Evolutionary conservation across 2,329 filamentous ascomycete species (phyloP).

Genomic region (Endoconidiophora laricicola): DNA sequence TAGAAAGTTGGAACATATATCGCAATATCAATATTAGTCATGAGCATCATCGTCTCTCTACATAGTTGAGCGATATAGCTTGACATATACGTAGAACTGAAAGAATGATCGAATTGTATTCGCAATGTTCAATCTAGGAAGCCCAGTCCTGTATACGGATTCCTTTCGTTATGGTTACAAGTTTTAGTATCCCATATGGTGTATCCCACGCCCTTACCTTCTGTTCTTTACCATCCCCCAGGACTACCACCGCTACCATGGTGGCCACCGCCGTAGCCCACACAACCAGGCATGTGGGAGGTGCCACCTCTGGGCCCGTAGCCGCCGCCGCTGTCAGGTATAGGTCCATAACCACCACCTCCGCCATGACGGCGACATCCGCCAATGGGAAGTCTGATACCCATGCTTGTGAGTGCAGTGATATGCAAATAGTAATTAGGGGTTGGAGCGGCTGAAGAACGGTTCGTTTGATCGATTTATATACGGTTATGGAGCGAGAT

Average conservation of each 20-base stretch:
- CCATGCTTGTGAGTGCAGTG: background rate
- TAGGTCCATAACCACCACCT: background rate
- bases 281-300: background rate
- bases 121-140: no score
- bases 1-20: no score
- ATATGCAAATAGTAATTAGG: background rate
- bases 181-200: background rate
- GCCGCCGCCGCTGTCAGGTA: slow-evolving; percentile 14
- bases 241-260: background rate
- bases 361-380: background rate
- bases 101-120: background rate
- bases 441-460: background rate
- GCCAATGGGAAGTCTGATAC: background rate
- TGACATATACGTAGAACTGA: background rate
- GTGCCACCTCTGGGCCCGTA: background rate
- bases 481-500: background rate
- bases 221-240: background rate
- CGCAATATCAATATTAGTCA: no score
- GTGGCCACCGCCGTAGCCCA: background rate
- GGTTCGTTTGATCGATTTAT: background rate
- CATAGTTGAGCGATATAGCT: background rate
- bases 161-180: background rate
- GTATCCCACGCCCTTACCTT: background rate
- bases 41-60: background rate
- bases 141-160: background rate